These are phyloP conservation scores for Solanum corneliomulleri DNA, from an alignment of 257 asterid species.

Conservation along the genomic window DNA sequence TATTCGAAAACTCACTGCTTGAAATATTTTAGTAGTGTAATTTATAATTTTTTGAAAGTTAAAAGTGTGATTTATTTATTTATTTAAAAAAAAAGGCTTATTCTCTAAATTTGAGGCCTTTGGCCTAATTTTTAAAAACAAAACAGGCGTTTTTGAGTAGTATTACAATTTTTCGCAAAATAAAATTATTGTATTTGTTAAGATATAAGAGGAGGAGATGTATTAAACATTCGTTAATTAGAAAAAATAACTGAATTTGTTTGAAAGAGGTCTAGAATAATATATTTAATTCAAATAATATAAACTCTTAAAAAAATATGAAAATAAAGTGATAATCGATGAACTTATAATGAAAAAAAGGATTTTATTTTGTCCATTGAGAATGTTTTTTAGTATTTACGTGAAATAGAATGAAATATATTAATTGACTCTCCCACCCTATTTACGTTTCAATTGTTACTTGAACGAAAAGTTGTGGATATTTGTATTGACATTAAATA, in stretches of 20 bases:
- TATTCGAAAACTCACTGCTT: too few species aligned
- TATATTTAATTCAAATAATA: too few species aligned
- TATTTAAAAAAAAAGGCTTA: not conserved
- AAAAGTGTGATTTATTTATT: too few species aligned
- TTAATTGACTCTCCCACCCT: not conserved
- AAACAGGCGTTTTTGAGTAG: not conserved
- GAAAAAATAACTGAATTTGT: too few species aligned
- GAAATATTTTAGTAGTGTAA: too few species aligned
- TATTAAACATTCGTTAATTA: not conserved
- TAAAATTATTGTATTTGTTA: not conserved
- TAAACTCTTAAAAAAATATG: too few species aligned
- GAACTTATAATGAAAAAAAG: too few species aligned
- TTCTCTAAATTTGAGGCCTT: not conserved
- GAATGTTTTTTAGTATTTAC: not conserved
- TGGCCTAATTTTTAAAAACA: not conserved
- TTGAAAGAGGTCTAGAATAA: not conserved
- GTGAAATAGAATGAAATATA: not conserved
- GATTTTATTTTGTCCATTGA: too few species aligned
- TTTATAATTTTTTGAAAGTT: not conserved
- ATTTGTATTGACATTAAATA: too few species aligned
- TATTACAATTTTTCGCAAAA: too few species aligned
- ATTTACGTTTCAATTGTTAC: not conserved
- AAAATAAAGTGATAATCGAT: not conserved
- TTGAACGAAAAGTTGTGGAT: not conserved
- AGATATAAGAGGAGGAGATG: not conserved